Conservation (phyloP, 306 rosid genomes). For the Rosa chinensis region DNA sequence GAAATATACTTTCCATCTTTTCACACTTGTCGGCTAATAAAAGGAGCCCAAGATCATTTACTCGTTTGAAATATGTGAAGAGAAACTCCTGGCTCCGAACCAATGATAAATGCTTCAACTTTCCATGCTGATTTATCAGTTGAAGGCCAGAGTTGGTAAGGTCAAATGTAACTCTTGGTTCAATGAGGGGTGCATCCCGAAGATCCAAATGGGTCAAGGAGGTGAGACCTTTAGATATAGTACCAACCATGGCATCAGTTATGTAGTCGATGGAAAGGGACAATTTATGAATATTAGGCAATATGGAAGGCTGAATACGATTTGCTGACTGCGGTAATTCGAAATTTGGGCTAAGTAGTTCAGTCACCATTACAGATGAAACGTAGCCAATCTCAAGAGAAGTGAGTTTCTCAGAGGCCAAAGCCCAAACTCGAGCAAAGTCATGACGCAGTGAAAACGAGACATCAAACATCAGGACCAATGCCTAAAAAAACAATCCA, state of each 20-base stretch:
- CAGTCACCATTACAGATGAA: slow-evolving; percentile 76
- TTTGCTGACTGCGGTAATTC: slow-evolving; percentile 47
- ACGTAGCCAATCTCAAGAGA: slow-evolving; percentile 91
- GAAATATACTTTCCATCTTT: slow-evolving; percentile 80
- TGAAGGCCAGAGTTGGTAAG: slow-evolving; percentile 89
- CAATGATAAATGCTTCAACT: slow-evolving; percentile 78
- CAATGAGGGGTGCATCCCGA: slow-evolving; percentile 83
- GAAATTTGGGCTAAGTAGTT: slow-evolving; percentile 71
- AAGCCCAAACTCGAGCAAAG: slow-evolving; percentile 72
- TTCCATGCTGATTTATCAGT: slow-evolving; percentile 78
- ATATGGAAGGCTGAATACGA: slow-evolving; percentile 45
- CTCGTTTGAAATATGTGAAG: slow-evolving; percentile 69
- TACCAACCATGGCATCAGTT: slow-evolving; percentile 81
- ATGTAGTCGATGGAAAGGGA: slow-evolving; percentile 85
- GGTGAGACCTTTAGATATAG: slow-evolving; percentile 62
- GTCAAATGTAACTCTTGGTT: slow-evolving; percentile 73
- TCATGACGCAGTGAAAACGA: slow-evolving; percentile 72
- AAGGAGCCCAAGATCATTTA: slow-evolving; percentile 86
- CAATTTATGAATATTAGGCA: slow-evolving; percentile 76
- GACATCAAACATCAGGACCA: slow-evolving; percentile 86
- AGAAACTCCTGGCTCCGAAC: slow-evolving; percentile 80
- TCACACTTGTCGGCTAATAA: slow-evolving; percentile 86
- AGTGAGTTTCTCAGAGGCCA: slow-evolving; percentile 70
- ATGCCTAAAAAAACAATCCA: slow-evolving; percentile 47
- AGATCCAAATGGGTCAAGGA: slow-evolving; percentile 83